These are phyloP conservation scores for Zea luxurians DNA, from an alignment of 176 grass and related monocot genomes.

Conservation along the genomic window DNA sequence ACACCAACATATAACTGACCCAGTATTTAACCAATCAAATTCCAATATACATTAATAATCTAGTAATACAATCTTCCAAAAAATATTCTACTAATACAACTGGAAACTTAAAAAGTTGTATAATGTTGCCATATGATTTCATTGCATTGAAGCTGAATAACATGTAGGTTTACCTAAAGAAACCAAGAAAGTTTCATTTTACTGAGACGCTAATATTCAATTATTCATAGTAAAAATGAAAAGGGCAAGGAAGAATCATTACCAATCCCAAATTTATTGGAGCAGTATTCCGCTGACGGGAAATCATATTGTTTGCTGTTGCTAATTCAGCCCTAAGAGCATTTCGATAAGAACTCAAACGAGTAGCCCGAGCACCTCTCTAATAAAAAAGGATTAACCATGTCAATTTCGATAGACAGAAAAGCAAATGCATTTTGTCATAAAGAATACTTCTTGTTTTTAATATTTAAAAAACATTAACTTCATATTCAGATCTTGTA, in stretches of 20 bases:
- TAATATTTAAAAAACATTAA: not conserved
- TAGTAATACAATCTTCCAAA: not conserved
- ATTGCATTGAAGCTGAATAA: slow-evolving; percentile 25
- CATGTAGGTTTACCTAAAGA: not conserved
- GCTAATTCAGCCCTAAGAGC: slow-evolving; percentile 21
- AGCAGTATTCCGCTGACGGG: slow-evolving; percentile 8
- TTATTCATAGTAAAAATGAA: slow-evolving; percentile 11
- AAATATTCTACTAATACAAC: slow-evolving; percentile 18
- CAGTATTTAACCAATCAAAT: slow-evolving; percentile 14
- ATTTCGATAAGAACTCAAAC: slow-evolving; percentile 34
- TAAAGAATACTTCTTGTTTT: slow-evolving; percentile 4
- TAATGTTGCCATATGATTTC: slow-evolving; percentile 8
- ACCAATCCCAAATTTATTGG: slow-evolving; percentile 38
- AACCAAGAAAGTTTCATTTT: slow-evolving; percentile 26
- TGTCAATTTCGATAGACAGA: slow-evolving; percentile 25
- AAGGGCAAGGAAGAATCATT: slow-evolving; percentile 19
- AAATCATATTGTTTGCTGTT: slow-evolving; percentile 24
- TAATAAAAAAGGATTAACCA: slow-evolving; percentile 31
- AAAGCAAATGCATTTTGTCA: slow-evolving; percentile 11
- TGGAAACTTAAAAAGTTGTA: slow-evolving; percentile 16
- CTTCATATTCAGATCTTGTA: slow-evolving; percentile 24
- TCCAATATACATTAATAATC: slow-evolving; percentile 13
- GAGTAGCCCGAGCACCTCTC: slow-evolving; percentile 39
- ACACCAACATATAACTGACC: not conserved
- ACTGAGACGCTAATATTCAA: slow-evolving; percentile 14